Percentiles rank a stretch among this genome's conserved stretches.
phyloP scores from a whole-genome alignment of 768 basidiomycete species.

The Boletus pseudopeckii region DNA sequence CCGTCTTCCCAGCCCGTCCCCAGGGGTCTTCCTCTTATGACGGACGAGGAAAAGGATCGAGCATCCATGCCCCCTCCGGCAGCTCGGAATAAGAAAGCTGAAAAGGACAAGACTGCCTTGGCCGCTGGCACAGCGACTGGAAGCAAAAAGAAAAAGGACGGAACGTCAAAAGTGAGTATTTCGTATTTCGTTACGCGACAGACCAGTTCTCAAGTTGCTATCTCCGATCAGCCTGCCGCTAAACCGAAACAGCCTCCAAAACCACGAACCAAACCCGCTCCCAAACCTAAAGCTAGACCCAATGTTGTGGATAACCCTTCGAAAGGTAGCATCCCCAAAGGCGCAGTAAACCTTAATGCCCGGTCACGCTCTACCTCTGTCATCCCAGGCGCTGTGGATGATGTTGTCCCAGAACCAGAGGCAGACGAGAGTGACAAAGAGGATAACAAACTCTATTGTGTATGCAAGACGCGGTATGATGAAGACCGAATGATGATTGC shows the following conservation, averaged over 20 bases:
- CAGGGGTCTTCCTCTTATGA: conserved; percentile 9
- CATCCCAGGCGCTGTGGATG: conserved; percentile 49
- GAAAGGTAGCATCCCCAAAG: conserved; percentile 21
- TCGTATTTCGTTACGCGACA: background rate
- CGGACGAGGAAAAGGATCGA: conserved; percentile 36
- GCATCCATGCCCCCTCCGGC: conserved; percentile 59
- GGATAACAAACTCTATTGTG: conserved; percentile 72
- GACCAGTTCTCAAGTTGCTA: background rate
- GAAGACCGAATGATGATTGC: conserved; percentile 91
- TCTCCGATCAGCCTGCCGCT: conserved; percentile 13
- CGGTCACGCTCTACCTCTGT: conserved; percentile 72
- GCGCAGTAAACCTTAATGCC: conserved; percentile 27
- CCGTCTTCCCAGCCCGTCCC: conserved; percentile 4
- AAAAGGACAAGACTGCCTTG: conserved; percentile 20
- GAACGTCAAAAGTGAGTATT: conserved; percentile 19
- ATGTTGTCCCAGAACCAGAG: conserved; percentile 47
- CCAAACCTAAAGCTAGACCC: conserved; percentile 29
- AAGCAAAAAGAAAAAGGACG: conserved; percentile 37
- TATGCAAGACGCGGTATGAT: conserved; percentile 85
- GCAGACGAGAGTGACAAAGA: conserved; percentile 42
- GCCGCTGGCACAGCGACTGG: conserved; percentile 7
- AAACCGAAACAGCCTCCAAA: conserved; percentile 32
- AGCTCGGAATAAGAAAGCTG: conserved; percentile 23
- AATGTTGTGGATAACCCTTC: conserved; percentile 7
- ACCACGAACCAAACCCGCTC: conserved; percentile 29